A percentile compares a stretch with the other conserved stretches of the same genome.
Conservation (phyloP, 208 protist genomes). For the Trypanosoma boissoni region DNA sequence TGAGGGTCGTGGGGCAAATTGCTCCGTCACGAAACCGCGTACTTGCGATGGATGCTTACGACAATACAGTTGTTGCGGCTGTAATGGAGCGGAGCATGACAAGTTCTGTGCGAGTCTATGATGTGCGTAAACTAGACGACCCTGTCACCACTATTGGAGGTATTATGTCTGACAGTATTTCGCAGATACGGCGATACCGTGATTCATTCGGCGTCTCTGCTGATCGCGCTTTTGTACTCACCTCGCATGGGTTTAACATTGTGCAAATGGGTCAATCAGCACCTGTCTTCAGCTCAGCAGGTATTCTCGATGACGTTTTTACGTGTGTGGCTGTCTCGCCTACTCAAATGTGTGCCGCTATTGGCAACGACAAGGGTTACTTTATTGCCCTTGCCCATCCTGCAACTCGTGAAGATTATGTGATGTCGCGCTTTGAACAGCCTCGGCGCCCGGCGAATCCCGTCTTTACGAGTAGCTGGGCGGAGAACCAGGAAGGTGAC, state of each 20-base stretch:
- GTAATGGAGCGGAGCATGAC: constrained; percentile 64
- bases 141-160: constrained; percentile 53
- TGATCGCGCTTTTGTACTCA: constrained; percentile 70
- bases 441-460: constrained; percentile 47
- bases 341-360: constrained; percentile 72
- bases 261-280: constrained; percentile 68
- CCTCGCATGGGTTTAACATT: constrained; percentile 73
- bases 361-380: constrained; percentile 85
- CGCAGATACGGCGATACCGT: constrained; percentile 71
- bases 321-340: constrained; percentile 71
- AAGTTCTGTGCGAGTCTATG: constrained; percentile 78
- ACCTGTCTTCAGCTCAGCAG: constrained; percentile 54
- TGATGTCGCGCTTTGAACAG: constrained; percentile 76
- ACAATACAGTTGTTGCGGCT: constrained; percentile 72
- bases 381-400: constrained; percentile 79
- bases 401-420: constrained; percentile 59
- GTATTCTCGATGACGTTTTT: constrained; percentile 53
- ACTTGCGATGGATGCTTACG: constrained; percentile 71
- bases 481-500: constrained; percentile 50
- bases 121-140: constrained; percentile 70
- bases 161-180: constrained; percentile 65
- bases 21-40: constrained; percentile 59
- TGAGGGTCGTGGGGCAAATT: constrained; percentile 42
- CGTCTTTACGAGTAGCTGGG: constrained; percentile 65
- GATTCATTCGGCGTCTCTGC: constrained; percentile 53